Evolutionary conservation across 2,329 filamentous ascomycete genomes (phyloP), one percentile per base, ranked within the genome.

Genomic region (Delphinella strobiligena): DNA sequence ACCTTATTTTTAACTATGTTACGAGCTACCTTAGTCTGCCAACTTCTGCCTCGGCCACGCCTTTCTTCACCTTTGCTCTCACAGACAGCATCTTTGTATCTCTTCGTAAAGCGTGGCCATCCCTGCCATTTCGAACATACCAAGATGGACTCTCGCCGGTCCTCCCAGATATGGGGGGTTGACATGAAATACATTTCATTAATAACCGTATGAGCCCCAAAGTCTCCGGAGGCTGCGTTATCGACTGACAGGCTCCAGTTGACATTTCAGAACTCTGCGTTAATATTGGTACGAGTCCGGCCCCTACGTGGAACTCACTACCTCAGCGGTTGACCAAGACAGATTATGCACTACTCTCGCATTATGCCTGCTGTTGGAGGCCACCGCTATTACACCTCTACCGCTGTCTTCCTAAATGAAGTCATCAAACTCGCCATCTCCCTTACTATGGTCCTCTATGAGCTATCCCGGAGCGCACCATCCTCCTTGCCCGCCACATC

Each of bases 271-370:
- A 88, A 88, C 57, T 86, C 82, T 5, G 80, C 78, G 18, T 68
- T 88, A 45, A 86, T 86, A 45, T 65, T 89, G 49, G 77, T 81
- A 66, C 49, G 62, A 58, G 22, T 12, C n/a, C 11, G 14, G 9
- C 15, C 7, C 5, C 33, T 17, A 5, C 27, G n/a, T n/a, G n/a
- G n/a, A n/a, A n/a, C 38, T 12, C 9, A 10, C n/a, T 17, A 5
- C 24, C 11, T 14, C n/a, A 10, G 19, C 11, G 36, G 11, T 35
- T 29, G n/a, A 22, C 18, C 30, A 4, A 38, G 24, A 17, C 19
- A 89, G 84, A 73, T 95, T 41, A 82, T 94, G 72, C 89, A 95
- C 65, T 94, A 96, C 61, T 94, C 88, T 19, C 78, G 88, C 48
- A 78, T 93, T 45, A 95, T 95, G 88, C 82, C 87, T n/a, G 72